phyloP scores from a whole-genome alignment of 2,329 filamentous ascomycete genomes.

The Colletotrichum cereale region DNA sequence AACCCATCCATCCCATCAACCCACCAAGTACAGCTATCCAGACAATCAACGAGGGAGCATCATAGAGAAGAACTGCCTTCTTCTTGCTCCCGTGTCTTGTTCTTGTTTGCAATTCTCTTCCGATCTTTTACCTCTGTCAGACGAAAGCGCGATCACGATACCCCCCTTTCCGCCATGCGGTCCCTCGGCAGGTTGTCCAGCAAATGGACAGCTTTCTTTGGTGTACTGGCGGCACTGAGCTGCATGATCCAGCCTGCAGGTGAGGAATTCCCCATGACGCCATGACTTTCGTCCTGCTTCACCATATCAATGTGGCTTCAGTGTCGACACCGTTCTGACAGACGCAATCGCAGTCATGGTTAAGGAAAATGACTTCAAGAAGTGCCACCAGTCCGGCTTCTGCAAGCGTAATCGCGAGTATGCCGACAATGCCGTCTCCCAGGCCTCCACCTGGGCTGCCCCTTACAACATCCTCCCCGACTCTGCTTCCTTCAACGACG shows the following conservation, averaged over 20 bases:
- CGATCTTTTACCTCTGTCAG: not conserved
- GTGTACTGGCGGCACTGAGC: constrained; percentile 69
- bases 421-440: constrained; percentile 79
- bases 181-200: constrained; percentile 63
- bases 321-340: constrained; percentile 2
- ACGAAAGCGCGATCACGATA: constrained; percentile 8
- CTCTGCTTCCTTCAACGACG: constrained; percentile 81
- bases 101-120: not conserved
- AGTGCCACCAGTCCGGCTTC: constrained; percentile 94
- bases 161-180: constrained; percentile 59
- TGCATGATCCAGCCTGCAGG: constrained; percentile 74
- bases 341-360: constrained; percentile 72
- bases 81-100: constrained; percentile 18
- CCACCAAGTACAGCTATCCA: not conserved
- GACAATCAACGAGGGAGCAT: constrained; percentile 27
- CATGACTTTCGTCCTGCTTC: constrained; percentile 7
- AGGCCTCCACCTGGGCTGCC: constrained; percentile 77
- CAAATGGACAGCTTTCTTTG: constrained; percentile 75
- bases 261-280: constrained; percentile 54
- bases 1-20: constrained; percentile 11
- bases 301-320: not conserved
- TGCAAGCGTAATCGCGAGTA: constrained; percentile 94
- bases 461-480: constrained; percentile 83
- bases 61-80: constrained; percentile 30
- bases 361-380: constrained; percentile 98